Percentiles rank a stretch among this genome's conserved stretches.
These are phyloP conservation scores for Dendrobium catenatum DNA, from an alignment of 106 monocot species.

Conservation along the genomic window DNA sequence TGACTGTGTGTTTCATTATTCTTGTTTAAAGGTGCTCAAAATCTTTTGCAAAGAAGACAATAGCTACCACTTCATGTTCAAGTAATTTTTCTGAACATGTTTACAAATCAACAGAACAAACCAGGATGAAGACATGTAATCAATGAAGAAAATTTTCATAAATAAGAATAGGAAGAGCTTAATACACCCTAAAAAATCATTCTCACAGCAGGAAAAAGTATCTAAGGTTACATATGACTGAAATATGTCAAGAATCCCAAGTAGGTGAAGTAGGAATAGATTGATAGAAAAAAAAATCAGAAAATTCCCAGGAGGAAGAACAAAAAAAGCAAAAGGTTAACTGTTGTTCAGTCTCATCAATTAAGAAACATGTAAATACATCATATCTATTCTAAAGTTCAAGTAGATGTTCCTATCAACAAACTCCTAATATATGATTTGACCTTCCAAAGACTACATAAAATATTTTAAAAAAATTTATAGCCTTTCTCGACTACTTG, in stretches of 20 bases:
- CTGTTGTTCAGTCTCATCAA: neutral
- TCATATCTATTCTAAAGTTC: too few relatives aligned
- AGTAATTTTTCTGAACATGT: neutral
- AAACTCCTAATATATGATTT: too few relatives aligned
- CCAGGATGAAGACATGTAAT: neutral
- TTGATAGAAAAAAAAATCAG: neutral
- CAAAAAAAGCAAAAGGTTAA: neutral
- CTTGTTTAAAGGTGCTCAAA: neutral
- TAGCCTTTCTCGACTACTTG: too few relatives aligned
- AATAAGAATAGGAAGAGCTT: neutral
- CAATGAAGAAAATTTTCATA: neutral
- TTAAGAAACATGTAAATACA: neutral
- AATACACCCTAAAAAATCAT: neutral
- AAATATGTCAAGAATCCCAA: too few relatives aligned
- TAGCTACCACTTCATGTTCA: too few relatives aligned
- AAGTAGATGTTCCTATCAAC: too few relatives aligned
- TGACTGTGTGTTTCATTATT: neutral
- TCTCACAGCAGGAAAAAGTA: neutral
- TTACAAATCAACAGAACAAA: neutral
- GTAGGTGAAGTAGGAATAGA: too few relatives aligned
- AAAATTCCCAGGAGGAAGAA: neutral
- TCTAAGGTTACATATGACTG: too few relatives aligned
- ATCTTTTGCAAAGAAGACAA: too few relatives aligned
- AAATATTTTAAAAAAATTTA: too few relatives aligned
- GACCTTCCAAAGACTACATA: too few relatives aligned